Conservation (phyloP, 1,284 basidiomycete species). For the Thecaphora thlaspeos region DNA sequence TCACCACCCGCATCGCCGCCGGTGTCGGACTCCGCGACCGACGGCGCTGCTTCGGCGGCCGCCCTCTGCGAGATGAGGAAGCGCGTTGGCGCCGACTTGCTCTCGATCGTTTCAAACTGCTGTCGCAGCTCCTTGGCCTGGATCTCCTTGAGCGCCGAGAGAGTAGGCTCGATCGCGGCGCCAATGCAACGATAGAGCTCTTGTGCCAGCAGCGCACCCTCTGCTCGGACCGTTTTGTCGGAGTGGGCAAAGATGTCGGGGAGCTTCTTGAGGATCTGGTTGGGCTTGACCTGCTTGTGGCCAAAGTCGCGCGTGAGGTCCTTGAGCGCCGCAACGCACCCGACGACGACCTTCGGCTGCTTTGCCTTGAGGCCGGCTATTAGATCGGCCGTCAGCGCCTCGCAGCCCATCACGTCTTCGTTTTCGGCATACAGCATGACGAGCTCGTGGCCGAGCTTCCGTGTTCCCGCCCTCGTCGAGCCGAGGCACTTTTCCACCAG, state of each 20-base stretch:
- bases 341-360: slow-evolving; percentile 90
- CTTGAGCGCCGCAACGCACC: slow-evolving; percentile 74
- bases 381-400: slow-evolving; percentile 81
- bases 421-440: slow-evolving; percentile 88
- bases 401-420: slow-evolving; percentile 72
- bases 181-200: slow-evolving; percentile 86
- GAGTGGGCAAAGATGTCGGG: slow-evolving; percentile 93
- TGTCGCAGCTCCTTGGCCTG: slow-evolving; percentile 95
- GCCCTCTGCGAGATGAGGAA: slow-evolving; percentile 73
- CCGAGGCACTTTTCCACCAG: slow-evolving; percentile 95
- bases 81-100: slow-evolving; percentile 76
- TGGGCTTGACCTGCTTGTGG: slow-evolving; percentile 71
- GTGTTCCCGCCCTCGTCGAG: slow-evolving; percentile 81
- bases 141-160: slow-evolving; percentile 95
- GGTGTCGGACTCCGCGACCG: slow-evolving; percentile 7
- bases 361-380: slow-evolving; percentile 83
- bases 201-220: slow-evolving; percentile 76
- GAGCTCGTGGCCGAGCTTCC: slow-evolving; percentile 81
- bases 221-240: slow-evolving; percentile 92
- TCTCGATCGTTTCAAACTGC: slow-evolving; percentile 80
- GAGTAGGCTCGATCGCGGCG: slow-evolving; percentile 77
- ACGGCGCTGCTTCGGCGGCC: slow-evolving; percentile 17
- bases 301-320: slow-evolving; percentile 78
- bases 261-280: slow-evolving; percentile 76
- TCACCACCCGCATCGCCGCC: slow-evolving; percentile 7